phyloP scores from a whole-genome alignment of 1,139 yeast species.

The Yamadazyma conglobata region DNA sequence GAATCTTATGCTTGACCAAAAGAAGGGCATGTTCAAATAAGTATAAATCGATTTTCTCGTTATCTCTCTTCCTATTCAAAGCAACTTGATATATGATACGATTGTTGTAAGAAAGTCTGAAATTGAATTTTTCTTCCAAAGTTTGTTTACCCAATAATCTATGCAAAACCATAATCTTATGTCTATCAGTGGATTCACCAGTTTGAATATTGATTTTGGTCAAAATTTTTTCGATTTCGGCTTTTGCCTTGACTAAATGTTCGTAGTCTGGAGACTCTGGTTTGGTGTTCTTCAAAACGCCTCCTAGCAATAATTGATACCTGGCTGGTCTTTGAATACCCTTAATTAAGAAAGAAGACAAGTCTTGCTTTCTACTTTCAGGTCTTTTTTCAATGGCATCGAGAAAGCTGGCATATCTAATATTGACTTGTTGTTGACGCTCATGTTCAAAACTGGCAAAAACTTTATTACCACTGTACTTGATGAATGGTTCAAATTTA shows the following conservation, averaged over 20 bases:
- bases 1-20: slow-evolving; percentile 81
- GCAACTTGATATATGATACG: slow-evolving; percentile 80
- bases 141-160: slow-evolving; percentile 80
- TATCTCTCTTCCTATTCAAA: slow-evolving; percentile 62
- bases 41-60: slow-evolving; percentile 79
- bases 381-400: slow-evolving; percentile 89
- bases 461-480: slow-evolving; percentile 94
- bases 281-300: slow-evolving; percentile 77
- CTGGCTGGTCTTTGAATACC: slow-evolving; percentile 97
- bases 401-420: slow-evolving; percentile 85
- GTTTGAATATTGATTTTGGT: slow-evolving; percentile 83
- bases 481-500: slow-evolving; percentile 84
- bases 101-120: slow-evolving; percentile 78
- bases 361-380: slow-evolving; percentile 86
- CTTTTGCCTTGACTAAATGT: slow-evolving; percentile 69
- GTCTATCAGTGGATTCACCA: slow-evolving; percentile 92
- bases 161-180: slow-evolving; percentile 82
- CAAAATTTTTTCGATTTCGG: slow-evolving; percentile 70
- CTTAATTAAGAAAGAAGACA: slow-evolving; percentile 88
- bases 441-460: slow-evolving; percentile 96
- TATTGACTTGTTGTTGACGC: slow-evolving; percentile 86
- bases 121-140: slow-evolving; percentile 50
- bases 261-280: slow-evolving; percentile 74
- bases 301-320: slow-evolving; percentile 80
- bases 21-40: slow-evolving; percentile 84